Base-by-base conservation (phyloP, 257 asterid genomes). In the Plantago elongata region DNA sequence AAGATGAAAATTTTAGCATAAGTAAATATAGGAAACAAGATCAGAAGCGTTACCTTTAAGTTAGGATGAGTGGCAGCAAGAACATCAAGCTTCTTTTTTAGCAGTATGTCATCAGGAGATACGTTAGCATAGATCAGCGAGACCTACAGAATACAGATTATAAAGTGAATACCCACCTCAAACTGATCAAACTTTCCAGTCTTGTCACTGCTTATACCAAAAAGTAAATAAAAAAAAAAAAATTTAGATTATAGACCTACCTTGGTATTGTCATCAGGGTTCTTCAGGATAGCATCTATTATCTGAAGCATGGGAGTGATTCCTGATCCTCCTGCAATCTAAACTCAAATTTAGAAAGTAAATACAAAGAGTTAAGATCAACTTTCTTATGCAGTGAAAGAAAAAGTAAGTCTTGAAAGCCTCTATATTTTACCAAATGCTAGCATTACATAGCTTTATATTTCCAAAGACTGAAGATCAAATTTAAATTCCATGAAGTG, bases 221-320 rank as follows among this genome's bases (percentile, higher is more conserved):
- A 22, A 22, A 30, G 57, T 42, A 16, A 37, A 57, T 73, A 70
- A 22, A 54, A 47, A 57, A 51, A 51, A 11, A 29, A 54, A 68
- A 47, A 30, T 61, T 11, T 7, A 29, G 61, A 18, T 42, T 37
- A 48, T 49, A 27, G 61, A 61, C 73, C 55, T 59, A 84, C 98
- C 86, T 88, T 89, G 54, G 97, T 89, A 67, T 79, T 79, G 73
- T 92, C 98, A 65, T 92, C 95, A 17, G 97, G 90, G 67, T 88
- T 92, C 80, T 89, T 88, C 55, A 88, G 86, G 69, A 92, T 83
- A 69, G 90, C 90, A 71, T 92, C 93, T 70, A 89, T 86, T 65
- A 92, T 72, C 84, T 92, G 98, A 75, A 92, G 98, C 97, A 92
- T 92, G 59, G 98, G 98, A 52, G 97, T 89, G 61, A 92, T 89